Base-by-base conservation (phyloP, 2,329 filamentous ascomycete genomes). In the Pseudocercospora macadamiae region DNA sequence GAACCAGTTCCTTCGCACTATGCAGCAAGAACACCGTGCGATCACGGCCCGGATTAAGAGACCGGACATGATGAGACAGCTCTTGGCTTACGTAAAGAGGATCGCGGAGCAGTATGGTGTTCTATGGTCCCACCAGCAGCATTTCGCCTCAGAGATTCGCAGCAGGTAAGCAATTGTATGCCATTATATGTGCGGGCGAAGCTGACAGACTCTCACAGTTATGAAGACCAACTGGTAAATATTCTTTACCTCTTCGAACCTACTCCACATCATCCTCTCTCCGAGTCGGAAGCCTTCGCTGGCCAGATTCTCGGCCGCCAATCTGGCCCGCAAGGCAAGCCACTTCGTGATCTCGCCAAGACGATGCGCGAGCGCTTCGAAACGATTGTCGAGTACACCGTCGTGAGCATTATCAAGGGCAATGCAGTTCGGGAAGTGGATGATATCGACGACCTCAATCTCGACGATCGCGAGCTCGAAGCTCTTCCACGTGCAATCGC, bases 1-100 rank as follows among this genome's bases (percentile, higher is more conserved):
- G 71, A 79, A 80, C 45, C 80, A 82, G 53, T 89, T 93, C 42
- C 88, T 87, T 77, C 66, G 73, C 7, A 71, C 82, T 4, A 73
- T 86, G 62, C 67, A 72, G 32, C 30, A 56, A 3, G 57, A 67
- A 7, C 62, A 63, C 19, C 57, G 64, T 3, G 28, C 42, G 10
- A 37, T 70, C 12, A 64, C 51, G 0, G 16, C 68, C 7, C 62
- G 16, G 47, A 1, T 66, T 30, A 34, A 51, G 4, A 36, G 30
- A 23, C 37, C 26, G 23, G 49, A 51, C 19, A 49, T 74, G 55
- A 57, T 75, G 64, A 26, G 68, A 23, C 60, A 58, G 5, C 70
- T 83, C 2, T 76, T 77, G 67, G 52, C 65, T 3, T 79, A 80
- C 60, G 66, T 82, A 2, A 60, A 75, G 10, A 68, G 73, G 19